phyloP scores from a whole-genome alignment of 805 yeast genomes.

The Ogataea trehalophila region DNA sequence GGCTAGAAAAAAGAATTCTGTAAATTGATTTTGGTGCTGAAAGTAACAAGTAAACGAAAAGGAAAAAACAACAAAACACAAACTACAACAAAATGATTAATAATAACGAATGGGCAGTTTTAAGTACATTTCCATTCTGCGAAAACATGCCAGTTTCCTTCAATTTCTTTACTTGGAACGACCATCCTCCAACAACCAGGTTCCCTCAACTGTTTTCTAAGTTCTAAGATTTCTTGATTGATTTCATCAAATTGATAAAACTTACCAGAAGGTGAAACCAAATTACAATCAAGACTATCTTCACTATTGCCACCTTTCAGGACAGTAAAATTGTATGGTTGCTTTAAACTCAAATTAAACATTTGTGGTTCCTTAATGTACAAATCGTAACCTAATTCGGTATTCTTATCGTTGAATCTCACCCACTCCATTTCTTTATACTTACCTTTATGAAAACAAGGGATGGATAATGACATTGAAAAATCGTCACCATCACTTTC shows the following conservation, averaged over 20 bases:
- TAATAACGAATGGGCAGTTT: not conserved
- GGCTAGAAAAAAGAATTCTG: no score
- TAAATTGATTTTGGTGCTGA: no score
- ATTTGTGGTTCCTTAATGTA: conserved; percentile 86
- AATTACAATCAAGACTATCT: conserved; percentile 48
- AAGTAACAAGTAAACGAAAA: no score
- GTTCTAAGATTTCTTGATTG: conserved; percentile 51
- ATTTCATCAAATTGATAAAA: conserved; percentile 53
- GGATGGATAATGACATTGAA: conserved; percentile 69
- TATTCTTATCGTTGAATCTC: conserved; percentile 66
- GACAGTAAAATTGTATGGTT: conserved; percentile 61
- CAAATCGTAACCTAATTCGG: conserved; percentile 58
- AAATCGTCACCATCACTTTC: conserved; percentile 34
- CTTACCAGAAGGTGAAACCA: conserved; percentile 84
- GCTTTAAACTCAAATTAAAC: conserved; percentile 48
- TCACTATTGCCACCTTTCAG: conserved; percentile 48
- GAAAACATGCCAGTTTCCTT: conserved; percentile 79
- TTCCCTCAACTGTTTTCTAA: conserved; percentile 60
- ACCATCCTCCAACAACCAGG: conserved; percentile 80
- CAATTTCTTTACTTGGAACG: conserved; percentile 56
- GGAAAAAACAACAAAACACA: no score
- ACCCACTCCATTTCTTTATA: conserved; percentile 57
- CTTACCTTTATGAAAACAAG: conserved; percentile 67
- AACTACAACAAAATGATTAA: no score
- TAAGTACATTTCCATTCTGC: conserved; percentile 77